Evolutionary conservation across 2,329 filamentous ascomycete genomes (phyloP).

Genomic region (Penicillium sp.): DNA sequence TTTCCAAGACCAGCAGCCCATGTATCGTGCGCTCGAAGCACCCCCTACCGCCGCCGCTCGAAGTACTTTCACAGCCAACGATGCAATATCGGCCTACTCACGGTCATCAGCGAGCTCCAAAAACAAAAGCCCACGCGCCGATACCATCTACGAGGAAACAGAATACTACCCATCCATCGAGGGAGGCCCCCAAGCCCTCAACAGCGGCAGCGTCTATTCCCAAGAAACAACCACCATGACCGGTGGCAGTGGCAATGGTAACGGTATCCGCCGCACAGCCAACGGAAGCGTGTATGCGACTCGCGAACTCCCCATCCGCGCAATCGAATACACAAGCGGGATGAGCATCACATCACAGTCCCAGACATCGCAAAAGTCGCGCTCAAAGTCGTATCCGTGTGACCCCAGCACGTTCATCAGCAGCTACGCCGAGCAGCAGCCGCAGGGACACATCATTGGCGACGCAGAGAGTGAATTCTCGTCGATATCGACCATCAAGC

Average conservation of each 20-base stretch:
- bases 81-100: conserved; percentile 27
- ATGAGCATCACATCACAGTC: background rate
- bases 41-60: conserved; percentile 18
- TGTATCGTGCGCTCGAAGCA: conserved; percentile 31
- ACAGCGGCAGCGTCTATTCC: conserved; percentile 20
- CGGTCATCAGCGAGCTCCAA: conserved; percentile 32
- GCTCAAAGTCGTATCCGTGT: conserved; percentile 23
- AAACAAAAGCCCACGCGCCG: conserved; percentile 40
- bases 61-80: conserved; percentile 26
- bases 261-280: conserved; percentile 29
- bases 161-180: conserved; percentile 25
- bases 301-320: conserved; percentile 33
- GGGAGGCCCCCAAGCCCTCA: background rate
- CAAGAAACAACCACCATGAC: conserved; percentile 19
- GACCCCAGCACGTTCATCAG: conserved; percentile 40
- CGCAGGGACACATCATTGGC: conserved; percentile 13
- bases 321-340: conserved; percentile 34
- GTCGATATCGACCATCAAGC: conserved; percentile 35
- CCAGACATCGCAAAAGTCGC: conserved; percentile 17
- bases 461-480: conserved; percentile 29
- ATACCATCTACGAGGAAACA: conserved; percentile 39
- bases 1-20: conserved; percentile 20
- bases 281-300: conserved; percentile 36
- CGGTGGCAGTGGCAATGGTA: conserved; percentile 1
- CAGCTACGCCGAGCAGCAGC: conserved; percentile 32